These are phyloP conservation scores for Rhodotorula toruloides DNA, from an alignment of 768 basidiomycete species.

Conservation along the genomic window DNA sequence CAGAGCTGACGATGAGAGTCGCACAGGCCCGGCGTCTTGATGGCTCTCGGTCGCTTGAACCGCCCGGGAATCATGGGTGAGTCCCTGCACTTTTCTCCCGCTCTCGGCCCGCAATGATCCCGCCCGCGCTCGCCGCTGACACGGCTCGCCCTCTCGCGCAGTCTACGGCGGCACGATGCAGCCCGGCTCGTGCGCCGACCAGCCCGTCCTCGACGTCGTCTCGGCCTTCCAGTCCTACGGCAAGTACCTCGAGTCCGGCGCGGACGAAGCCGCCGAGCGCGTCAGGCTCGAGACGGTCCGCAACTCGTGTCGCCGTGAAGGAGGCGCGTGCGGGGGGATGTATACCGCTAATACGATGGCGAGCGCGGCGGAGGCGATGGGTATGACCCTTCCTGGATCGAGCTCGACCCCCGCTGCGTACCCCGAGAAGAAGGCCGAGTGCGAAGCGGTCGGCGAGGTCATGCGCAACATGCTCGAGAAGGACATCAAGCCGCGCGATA, in stretches of 20 bases:
- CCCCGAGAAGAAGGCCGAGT: constrained; percentile 78
- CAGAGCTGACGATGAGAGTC: background rate
- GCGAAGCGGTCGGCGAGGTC: constrained; percentile 67
- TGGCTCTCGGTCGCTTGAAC: constrained; percentile 92
- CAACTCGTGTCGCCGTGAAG: constrained; percentile 93
- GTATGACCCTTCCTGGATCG: constrained; percentile 95
- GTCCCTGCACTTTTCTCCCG: background rate
- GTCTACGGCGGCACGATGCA: constrained; percentile 94
- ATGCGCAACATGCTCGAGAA: constrained; percentile 83
- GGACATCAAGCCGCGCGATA: constrained; percentile 86
- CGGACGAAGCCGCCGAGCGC: constrained; percentile 72
- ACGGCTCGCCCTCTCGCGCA: background rate
- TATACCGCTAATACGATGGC: constrained; percentile 69
- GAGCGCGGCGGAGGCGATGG: constrained; percentile 85
- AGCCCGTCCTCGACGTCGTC: constrained; percentile 85
- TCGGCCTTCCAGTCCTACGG: constrained; percentile 98
- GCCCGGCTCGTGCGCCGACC: constrained; percentile 81
- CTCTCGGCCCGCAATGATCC: no score
- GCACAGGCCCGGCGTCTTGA: constrained; percentile 81
- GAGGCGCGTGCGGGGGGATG: constrained; percentile 74
- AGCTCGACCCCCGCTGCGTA: constrained; percentile 94
- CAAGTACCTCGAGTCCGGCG: constrained; percentile 83
- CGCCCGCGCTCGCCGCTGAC: background rate
- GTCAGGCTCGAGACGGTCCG: constrained; percentile 80
- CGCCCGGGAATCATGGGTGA: constrained; percentile 80